Evolutionary conservation across 129 eudicot species (phyloP), one percentile per base, ranked within the genome.

Genomic region (Calendula officinalis): DNA sequence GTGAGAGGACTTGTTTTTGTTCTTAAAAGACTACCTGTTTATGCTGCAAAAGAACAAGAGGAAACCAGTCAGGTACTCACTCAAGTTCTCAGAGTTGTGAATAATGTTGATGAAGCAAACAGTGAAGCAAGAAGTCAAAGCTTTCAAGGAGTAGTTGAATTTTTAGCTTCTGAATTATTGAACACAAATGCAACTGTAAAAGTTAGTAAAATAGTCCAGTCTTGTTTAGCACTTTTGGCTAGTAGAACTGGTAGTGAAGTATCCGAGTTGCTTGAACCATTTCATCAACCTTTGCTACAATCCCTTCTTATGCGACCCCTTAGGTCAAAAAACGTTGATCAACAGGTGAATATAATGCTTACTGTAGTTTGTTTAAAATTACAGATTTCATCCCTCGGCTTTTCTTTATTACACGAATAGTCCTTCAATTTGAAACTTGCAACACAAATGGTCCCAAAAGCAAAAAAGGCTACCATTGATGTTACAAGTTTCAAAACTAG

Each of bases 191-290:
- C 90, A 38, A 88, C 96, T 4, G 56, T 83, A 36, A 85, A 78
- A 73, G 96, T 94, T 53, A 88, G 99, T 69, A 94, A 82, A 76
- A 83, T 81, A 63, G 92, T 94, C 76, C 99, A 94, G 84, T 94
- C 96, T 39, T 94, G 96, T 75, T 85, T 94, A 80, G 96, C 95
- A 38, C 96, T 88, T 75, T 75, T 94, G 76, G 99, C 99, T 46
- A 88, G 96, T 83, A 80, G 99, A 81, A 94, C 99, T 14, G 99
- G 99, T 14, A 94, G 99, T 81, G 99, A 88, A 82, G 95, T 94
- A 38, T 85, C 99, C 36, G 99, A 94, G 78, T 80, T 94, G 71
- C 99, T 94, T 66, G 99, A 94, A 75, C 92, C 99, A 37, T 56
- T 94, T 55, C 83, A 94, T 69, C 99, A 88, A 58, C 83, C 89